Conservation (phyloP, 768 basidiomycete genomes). For the Trichaptum fuscoviolaceum region DNA sequence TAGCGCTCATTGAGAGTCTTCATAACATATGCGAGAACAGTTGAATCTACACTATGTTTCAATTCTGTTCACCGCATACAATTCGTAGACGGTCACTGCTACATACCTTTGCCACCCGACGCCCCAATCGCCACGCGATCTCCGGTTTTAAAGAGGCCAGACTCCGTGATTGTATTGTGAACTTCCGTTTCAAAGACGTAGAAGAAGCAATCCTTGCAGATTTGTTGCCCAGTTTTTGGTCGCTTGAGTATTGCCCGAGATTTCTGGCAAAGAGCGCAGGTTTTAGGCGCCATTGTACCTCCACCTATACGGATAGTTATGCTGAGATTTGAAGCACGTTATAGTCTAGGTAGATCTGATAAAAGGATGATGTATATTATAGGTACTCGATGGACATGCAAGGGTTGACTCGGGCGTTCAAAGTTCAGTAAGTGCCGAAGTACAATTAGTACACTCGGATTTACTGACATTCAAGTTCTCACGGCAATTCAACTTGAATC, state of each 20-base stretch:
- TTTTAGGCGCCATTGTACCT: constrained; percentile 66
- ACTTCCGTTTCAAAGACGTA: constrained; percentile 97
- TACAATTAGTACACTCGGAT: too few species aligned
- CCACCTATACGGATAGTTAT: too few species aligned
- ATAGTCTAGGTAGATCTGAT: too few species aligned
- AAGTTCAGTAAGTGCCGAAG: too few species aligned
- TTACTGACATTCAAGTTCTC: too few species aligned
- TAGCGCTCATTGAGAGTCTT: constrained; percentile 93
- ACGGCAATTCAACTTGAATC: too few species aligned
- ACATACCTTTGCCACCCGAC: constrained; percentile 92
- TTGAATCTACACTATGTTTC: constrained; percentile 64
- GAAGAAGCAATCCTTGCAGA: constrained; percentile 96
- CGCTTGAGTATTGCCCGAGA: constrained; percentile 84
- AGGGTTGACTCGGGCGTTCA: too few species aligned
- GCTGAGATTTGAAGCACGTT: too few species aligned
- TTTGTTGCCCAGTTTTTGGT: constrained; percentile 96
- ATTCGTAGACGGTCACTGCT: not conserved
- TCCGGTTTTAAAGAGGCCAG: constrained; percentile 78
- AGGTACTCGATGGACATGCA: too few species aligned
- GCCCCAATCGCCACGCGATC: constrained; percentile 97
- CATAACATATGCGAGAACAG: constrained; percentile 96
- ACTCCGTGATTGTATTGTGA: constrained; percentile 88
- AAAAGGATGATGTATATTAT: too few species aligned
- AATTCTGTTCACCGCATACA: not conserved
- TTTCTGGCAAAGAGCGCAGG: constrained; percentile 71